Evolutionary conservation across 1,139 yeast species (phyloP).

Genomic region (Hyphopichia khmerensis): DNA sequence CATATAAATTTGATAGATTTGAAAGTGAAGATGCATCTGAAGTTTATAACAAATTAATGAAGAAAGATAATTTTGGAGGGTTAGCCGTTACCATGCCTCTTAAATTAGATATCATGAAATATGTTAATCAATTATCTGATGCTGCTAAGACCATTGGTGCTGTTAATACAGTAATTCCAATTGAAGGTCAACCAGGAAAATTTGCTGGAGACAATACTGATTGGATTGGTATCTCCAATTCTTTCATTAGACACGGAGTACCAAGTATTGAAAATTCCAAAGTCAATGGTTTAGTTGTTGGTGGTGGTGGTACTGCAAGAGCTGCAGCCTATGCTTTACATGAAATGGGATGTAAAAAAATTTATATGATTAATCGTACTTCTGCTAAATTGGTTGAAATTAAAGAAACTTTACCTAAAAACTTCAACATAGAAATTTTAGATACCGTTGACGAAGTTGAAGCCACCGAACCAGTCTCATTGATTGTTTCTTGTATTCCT

Average conservation of each 20-base stretch:
- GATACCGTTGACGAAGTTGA: slow-evolving; percentile 48
- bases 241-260: slow-evolving; percentile 63
- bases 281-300: slow-evolving; percentile 70
- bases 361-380: slow-evolving; percentile 84
- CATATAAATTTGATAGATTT: slow-evolving; percentile 66
- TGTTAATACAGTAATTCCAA: slow-evolving; percentile 78
- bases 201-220: slow-evolving; percentile 91
- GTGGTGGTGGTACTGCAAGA: slow-evolving; percentile 97
- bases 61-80: slow-evolving; percentile 68
- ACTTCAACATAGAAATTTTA: slow-evolving; percentile 59
- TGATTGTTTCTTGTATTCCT: slow-evolving; percentile 85
- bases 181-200: slow-evolving; percentile 44
- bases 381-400: slow-evolving; percentile 60
- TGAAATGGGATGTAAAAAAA: slow-evolving; percentile 71
- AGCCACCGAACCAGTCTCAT: slow-evolving; percentile 46
- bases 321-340: slow-evolving; percentile 91
- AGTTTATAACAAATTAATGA: slow-evolving; percentile 48
- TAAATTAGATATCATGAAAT: slow-evolving; percentile 73
- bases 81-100: slow-evolving; percentile 90
- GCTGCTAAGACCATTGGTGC: slow-evolving; percentile 86
- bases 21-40: slow-evolving; percentile 66
- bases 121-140: slow-evolving; percentile 60
- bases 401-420: slow-evolving; percentile 58
- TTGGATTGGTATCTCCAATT: slow-evolving; percentile 82
- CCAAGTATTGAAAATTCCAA: slow-evolving; percentile 36